Evolutionary conservation across 208 protist species (phyloP), one percentile per base, ranked within the genome.

Genomic region (Jaenimonas drosophilae): DNA sequence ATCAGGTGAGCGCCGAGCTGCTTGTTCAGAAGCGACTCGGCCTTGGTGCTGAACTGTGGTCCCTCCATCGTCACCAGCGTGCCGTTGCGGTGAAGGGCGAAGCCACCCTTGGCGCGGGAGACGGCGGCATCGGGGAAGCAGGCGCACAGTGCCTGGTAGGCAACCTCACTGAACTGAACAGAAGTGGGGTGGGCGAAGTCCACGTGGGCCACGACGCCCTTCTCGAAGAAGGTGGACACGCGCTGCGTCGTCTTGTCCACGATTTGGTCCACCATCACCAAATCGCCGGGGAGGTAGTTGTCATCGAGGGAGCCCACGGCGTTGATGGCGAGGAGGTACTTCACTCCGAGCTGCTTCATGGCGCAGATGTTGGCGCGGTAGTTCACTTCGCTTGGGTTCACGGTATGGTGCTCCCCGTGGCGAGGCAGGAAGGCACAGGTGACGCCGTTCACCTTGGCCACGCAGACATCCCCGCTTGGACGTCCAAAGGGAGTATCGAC

Each of bases 361-460:
- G 89, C 92, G 51, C 71, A 94, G 28, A 97, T 77, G 59, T 97
- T 97, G 9, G 92, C 88, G 23, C 78, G 62, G 67, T 90, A 96
- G 59, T 88, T 88, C 34, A 97, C 72, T 47, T 95, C 87, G 36
- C 51, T 71, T 9, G 92, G 92, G 25, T 55, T 76, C 40, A 90
- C 43, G 32, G 31, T 40, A 74, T 97, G 89, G 33, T 65, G 21
- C n/a, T 40, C 14, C 27, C 83, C 89, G 51, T 97, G 92, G 12
- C 91, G 71, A 1, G 87, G 68, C 4, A 96, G 47, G 52, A 96
- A 96, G 37, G 83, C 84, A 51, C 78, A 88, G n/a, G 39, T 4
- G 21, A 83, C 49, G 33, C 49, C 55, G 3, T 14, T 16, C 5
- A 95, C 60, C 14, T 65, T 75, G 5, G 82, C 90, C 17, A 93